phyloP scores from a whole-genome alignment of 192 early-diverging fungal genomes.

The Coemansia sp. region DNA sequence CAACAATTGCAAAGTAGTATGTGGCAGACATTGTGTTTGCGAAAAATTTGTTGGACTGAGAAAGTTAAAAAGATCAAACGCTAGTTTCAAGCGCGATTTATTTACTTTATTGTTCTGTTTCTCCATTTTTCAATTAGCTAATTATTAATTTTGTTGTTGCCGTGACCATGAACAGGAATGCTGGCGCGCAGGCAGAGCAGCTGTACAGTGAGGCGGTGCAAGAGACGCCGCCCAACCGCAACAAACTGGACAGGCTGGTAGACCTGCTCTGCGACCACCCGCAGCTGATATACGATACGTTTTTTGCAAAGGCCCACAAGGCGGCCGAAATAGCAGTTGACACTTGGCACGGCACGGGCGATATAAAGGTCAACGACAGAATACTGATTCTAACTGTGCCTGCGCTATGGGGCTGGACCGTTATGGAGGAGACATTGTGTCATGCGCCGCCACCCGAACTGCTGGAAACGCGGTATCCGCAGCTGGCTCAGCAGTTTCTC shows the following conservation, averaged over 20 bases:
- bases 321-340: slow-evolving; percentile 28
- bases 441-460: slow-evolving; percentile 16
- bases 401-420: slow-evolving; percentile 50
- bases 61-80: slow-evolving; percentile 3
- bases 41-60: neutral
- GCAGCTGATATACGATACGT: slow-evolving; percentile 22
- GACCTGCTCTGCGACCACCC: slow-evolving; percentile 39
- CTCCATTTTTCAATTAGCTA: neutral
- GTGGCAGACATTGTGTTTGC: slow-evolving; percentile 20
- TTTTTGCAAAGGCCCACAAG: slow-evolving; percentile 38
- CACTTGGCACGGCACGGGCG: slow-evolving; percentile 16
- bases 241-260: slow-evolving; percentile 36
- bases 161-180: neutral
- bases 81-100: neutral
- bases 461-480: slow-evolving; percentile 29
- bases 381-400: slow-evolving; percentile 42
- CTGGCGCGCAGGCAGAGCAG: neutral
- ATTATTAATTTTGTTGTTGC: neutral
- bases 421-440: slow-evolving; percentile 46
- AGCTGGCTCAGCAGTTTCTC: slow-evolving; percentile 28
- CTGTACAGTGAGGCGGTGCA: slow-evolving; percentile 40
- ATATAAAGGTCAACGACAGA: slow-evolving; percentile 22
- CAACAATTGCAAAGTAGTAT: slow-evolving; percentile 92
- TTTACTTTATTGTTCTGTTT: slow-evolving; percentile 2
- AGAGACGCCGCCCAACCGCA: slow-evolving; percentile 50